These are phyloP conservation scores for Takashimella tepidaria DNA, from an alignment of 1,284 basidiomycete genomes.

Conservation along the genomic window DNA sequence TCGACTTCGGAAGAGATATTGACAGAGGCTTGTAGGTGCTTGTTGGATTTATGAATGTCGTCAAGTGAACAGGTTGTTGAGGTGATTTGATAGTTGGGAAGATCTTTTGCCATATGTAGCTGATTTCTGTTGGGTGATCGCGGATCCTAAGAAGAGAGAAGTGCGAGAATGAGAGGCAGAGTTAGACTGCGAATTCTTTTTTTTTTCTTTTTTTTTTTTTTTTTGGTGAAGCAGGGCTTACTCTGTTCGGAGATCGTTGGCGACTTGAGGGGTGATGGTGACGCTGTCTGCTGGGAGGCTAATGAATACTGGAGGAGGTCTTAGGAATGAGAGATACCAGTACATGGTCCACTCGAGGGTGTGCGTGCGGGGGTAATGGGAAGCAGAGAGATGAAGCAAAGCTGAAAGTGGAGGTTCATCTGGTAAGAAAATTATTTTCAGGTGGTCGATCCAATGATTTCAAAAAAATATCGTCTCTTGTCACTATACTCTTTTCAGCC, in stretches of 20 bases:
- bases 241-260: constrained; percentile 49
- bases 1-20: constrained; percentile 58
- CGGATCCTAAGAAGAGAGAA: not conserved
- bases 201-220: not conserved
- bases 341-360: constrained; percentile 34
- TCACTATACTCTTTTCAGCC: too few species aligned
- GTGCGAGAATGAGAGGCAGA: too few species aligned
- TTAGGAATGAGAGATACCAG: constrained; percentile 48
- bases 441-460: too few species aligned
- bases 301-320: constrained; percentile 41
- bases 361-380: too few species aligned
- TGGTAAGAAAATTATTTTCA: too few species aligned
- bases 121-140: constrained; percentile 34
- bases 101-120: constrained; percentile 37
- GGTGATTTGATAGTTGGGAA: constrained; percentile 5
- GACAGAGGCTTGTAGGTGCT: constrained; percentile 67
- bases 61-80: constrained; percentile 55
- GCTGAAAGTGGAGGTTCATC: too few species aligned
- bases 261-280: constrained; percentile 46
- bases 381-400: too few species aligned
- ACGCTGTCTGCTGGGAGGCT: constrained; percentile 20
- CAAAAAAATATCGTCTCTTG: too few species aligned
- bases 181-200: not conserved
- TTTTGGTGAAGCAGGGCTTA: constrained; percentile 14
- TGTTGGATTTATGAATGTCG: constrained; percentile 58